Conservation (phyloP, 805 yeast species). For the Saturnispora dispora region DNA sequence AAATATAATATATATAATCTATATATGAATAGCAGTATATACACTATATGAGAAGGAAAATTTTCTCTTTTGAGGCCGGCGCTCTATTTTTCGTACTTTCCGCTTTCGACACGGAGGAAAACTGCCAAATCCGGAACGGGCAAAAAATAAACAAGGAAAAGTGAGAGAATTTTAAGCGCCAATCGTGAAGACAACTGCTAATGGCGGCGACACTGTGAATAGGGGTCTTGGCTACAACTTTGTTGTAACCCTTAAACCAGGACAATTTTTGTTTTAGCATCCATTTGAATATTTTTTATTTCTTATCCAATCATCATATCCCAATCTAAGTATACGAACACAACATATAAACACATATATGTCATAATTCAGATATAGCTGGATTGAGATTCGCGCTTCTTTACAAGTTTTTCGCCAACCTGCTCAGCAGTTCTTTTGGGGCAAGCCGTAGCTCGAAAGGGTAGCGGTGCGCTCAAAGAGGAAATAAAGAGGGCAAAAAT, state of each 20-base stretch:
- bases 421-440: background rate
- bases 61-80: background rate
- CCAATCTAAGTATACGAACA: too few species aligned
- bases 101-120: background rate
- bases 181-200: too few species aligned
- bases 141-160: background rate
- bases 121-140: slow-evolving; percentile 1
- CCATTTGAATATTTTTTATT: too few species aligned
- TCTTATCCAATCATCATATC: too few species aligned
- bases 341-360: too few species aligned
- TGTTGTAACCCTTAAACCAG: too few species aligned
- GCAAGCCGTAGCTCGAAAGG: background rate
- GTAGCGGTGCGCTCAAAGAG: background rate
- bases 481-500: background rate
- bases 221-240: too few species aligned
- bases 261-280: too few species aligned
- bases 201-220: too few species aligned
- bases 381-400: background rate
- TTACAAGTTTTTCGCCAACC: background rate
- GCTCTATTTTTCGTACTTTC: background rate
- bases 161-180: background rate
- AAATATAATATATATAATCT: background rate
- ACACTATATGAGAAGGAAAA: background rate
- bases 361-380: background rate
- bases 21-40: background rate